Evolutionary conservation across 345 rosid genomes (phyloP).

Genomic region (Melastoma malabathricum): DNA sequence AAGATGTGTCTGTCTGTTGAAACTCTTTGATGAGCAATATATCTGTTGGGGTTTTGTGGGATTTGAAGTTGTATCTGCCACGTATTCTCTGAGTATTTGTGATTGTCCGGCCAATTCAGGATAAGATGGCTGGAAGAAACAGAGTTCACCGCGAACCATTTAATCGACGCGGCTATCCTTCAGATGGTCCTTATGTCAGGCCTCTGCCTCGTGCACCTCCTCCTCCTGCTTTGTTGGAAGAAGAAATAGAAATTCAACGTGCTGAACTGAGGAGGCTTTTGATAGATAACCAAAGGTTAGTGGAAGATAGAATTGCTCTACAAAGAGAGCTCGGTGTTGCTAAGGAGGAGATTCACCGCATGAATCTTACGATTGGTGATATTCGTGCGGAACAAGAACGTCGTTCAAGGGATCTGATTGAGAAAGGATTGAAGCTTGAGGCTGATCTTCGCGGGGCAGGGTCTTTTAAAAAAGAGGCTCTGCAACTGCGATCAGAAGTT

Average conservation of each 20-base stretch:
- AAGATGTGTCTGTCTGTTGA: too few species aligned
- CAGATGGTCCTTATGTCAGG: conserved; percentile 48
- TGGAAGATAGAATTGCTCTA: conserved; percentile 58
- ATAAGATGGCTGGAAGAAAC: conserved; percentile 71
- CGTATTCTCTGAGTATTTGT: too few species aligned
- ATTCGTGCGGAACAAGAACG: conserved; percentile 61
- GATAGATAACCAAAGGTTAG: conserved; percentile 58
- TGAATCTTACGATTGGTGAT: conserved; percentile 52
- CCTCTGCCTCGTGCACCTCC: conserved; percentile 49
- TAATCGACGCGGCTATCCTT: conserved; percentile 46
- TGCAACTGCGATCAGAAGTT: conserved; percentile 53
- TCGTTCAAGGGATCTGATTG: conserved; percentile 54
- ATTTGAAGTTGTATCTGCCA: too few species aligned
- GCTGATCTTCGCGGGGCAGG: conserved; percentile 74
- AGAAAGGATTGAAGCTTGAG: conserved; percentile 75
- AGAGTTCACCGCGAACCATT: conserved; percentile 55
- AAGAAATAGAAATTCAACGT: conserved; percentile 77
- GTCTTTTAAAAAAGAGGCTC: conserved; percentile 62
- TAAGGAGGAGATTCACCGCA: conserved; percentile 77
- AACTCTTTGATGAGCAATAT: too few species aligned
- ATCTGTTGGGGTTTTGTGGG: too few species aligned
- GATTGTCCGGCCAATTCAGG: conserved; percentile 2
- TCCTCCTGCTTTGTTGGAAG: conserved; percentile 69
- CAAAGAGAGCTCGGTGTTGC: conserved; percentile 68
- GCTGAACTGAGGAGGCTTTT: conserved; percentile 65